A percentile compares a stretch with the other conserved stretches of the same genome.
phyloP scores from a whole-genome alignment of 2,329 filamentous ascomycete genomes.

The Penicillium sp. region DNA sequence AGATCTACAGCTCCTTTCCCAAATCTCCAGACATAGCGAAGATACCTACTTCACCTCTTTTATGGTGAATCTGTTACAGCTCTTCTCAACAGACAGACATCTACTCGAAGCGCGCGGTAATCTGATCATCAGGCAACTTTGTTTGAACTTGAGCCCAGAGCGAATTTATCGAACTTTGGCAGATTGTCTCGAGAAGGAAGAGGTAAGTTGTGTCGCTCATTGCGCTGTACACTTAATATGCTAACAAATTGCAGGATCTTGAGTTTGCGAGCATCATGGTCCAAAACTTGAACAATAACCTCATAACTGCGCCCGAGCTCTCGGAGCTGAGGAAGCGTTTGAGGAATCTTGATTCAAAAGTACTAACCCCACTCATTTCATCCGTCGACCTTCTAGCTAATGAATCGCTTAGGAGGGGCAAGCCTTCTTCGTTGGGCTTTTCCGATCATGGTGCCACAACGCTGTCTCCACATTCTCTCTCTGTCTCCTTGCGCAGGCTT shows the following conservation, averaged over 20 bases:
- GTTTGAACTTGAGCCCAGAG: slow-evolving; percentile 86
- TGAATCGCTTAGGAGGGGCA: slow-evolving; percentile 68
- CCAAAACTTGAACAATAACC: slow-evolving; percentile 97
- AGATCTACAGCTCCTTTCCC: slow-evolving; percentile 86
- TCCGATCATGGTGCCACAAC: slow-evolving; percentile 97
- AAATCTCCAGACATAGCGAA: slow-evolving; percentile 94
- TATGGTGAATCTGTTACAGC: slow-evolving; percentile 92
- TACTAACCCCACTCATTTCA: slow-evolving; percentile 31
- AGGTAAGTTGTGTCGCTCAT: slow-evolving; percentile 42
- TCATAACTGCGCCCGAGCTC: slow-evolving; percentile 93
- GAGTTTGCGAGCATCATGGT: slow-evolving; percentile 99
- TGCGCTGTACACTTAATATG: background rate
- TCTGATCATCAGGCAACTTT: slow-evolving; percentile 91
- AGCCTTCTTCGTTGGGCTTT: slow-evolving; percentile 88
- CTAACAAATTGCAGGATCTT: slow-evolving; percentile 58
- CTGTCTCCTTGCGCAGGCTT: slow-evolving; percentile 91
- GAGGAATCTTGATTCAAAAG: slow-evolving; percentile 82
- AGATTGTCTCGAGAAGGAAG: slow-evolving; percentile 94
- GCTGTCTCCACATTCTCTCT: slow-evolving; percentile 96
- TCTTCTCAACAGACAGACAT: slow-evolving; percentile 91
- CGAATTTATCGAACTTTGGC: slow-evolving; percentile 93
- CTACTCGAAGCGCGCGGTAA: slow-evolving; percentile 90
- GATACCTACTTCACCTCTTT: slow-evolving; percentile 97
- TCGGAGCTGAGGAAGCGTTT: slow-evolving; percentile 85
- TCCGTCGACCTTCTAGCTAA: slow-evolving; percentile 15